Percentiles rank a stretch among this genome's conserved stretches.
Evolutionary conservation across 1,284 basidiomycete genomes (phyloP).

Genomic region (Phellopilus nigrolimitatus): DNA sequence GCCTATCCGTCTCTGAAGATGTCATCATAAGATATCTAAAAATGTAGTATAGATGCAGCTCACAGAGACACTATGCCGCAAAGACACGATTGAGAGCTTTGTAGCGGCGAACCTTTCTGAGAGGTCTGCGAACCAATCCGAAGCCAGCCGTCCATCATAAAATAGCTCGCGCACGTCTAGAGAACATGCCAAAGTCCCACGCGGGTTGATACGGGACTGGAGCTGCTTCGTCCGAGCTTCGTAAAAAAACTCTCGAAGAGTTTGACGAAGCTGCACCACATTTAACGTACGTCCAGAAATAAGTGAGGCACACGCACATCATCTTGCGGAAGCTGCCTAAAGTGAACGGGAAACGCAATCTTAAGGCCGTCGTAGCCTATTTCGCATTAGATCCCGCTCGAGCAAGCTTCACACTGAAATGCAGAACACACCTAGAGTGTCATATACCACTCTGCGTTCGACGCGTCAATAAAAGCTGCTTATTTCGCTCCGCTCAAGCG

Average conservation of each 20-base stretch:
- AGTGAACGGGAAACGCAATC: conserved; percentile 26
- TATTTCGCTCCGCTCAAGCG: conserved; percentile 20
- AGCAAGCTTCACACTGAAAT: neutral
- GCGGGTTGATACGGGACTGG: conserved; percentile 12
- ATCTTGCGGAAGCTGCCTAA: conserved; percentile 8
- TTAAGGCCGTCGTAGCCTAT: conserved; percentile 50
- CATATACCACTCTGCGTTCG: conserved; percentile 58
- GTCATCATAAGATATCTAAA: neutral
- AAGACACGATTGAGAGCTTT: neutral
- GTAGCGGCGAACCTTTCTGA: conserved; percentile 8
- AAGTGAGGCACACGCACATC: conserved; percentile 14
- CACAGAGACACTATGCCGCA: conserved; percentile 15
- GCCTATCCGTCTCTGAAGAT: conserved; percentile 9
- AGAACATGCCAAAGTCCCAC: conserved; percentile 13
- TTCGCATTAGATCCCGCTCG: conserved; percentile 1
- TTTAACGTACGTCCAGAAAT: conserved; percentile 13
- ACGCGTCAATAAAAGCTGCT: conserved; percentile 21
- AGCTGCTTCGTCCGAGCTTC: neutral
- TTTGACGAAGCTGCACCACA: conserved; percentile 26
- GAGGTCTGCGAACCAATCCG: conserved; percentile 12
- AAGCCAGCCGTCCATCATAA: conserved; percentile 2
- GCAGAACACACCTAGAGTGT: conserved; percentile 54
- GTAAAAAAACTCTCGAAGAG: conserved; percentile 10
- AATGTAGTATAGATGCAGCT: neutral
- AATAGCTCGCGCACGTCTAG: conserved; percentile 18